Evolutionary conservation across 768 basidiomycete genomes (phyloP).

Genomic region (Cystobasidium tubakii): DNA sequence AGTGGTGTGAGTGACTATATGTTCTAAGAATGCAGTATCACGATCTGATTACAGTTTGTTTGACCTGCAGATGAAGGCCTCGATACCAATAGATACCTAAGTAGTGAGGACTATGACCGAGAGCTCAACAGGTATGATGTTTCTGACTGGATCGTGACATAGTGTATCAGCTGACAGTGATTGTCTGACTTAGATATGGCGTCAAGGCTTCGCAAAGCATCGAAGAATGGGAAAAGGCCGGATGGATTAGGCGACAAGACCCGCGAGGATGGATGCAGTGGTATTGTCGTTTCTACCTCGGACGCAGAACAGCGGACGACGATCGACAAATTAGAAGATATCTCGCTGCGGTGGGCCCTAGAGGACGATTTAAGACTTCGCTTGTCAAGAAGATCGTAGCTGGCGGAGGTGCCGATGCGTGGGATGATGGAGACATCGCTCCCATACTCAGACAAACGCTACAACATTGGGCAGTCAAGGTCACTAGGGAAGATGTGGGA

Average conservation of each 20-base stretch:
- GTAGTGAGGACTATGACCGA: slow-evolving; percentile 35
- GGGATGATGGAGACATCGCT: slow-evolving; percentile 31
- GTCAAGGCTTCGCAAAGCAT: slow-evolving; percentile 42
- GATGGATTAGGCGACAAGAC: slow-evolving; percentile 40
- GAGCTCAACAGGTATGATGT: slow-evolving; percentile 28
- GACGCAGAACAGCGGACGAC: slow-evolving; percentile 29
- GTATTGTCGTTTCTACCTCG: slow-evolving; percentile 41
- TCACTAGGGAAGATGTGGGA: slow-evolving; percentile 27
- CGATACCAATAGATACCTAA: slow-evolving; percentile 12
- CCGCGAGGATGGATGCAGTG: slow-evolving; percentile 44
- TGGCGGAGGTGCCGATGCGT: slow-evolving; percentile 19
- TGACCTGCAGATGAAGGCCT: slow-evolving; percentile 1
- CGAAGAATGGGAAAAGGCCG: slow-evolving; percentile 42
- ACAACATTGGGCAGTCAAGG: slow-evolving; percentile 33
- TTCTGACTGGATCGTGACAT: too few relatives aligned
- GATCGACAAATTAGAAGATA: slow-evolving; percentile 26
- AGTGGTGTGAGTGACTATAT: slow-evolving; percentile 8
- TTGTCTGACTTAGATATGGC: slow-evolving; percentile 27
- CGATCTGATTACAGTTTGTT: background rate
- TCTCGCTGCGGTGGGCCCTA: slow-evolving; percentile 19
- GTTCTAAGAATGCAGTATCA: background rate
- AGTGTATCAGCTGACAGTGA: too few relatives aligned
- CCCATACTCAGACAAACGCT: slow-evolving; percentile 32
- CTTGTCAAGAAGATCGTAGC: slow-evolving; percentile 31
- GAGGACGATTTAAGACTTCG: slow-evolving; percentile 28